Base-by-base conservation (phyloP, 768 basidiomycete genomes). In the Mycena olivaceomarginata region DNA sequence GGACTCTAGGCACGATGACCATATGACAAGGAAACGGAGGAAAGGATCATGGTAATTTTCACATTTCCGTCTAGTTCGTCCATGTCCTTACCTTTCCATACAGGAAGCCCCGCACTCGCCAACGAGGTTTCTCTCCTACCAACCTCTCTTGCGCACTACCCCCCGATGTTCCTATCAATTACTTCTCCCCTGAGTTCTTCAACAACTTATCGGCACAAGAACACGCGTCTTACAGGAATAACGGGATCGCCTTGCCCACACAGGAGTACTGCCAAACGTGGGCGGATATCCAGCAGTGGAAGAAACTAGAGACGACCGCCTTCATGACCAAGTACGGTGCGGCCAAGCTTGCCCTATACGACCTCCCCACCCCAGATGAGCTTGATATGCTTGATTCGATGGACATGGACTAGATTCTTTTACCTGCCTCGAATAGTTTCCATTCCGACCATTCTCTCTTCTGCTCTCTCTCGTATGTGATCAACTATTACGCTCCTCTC, bases 111-210 rank as follows among this genome's bases (percentile, higher is more conserved):
- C 56, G 53, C 43, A 59, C 1, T 43, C 41, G 69, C 56, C 18
- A 37, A 16, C 53, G 57, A 40, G 31, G 15, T 15, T 25, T 39
- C 18, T 9, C 22, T 20, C 39, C 67, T 5, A 62, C 70, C 12
- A 9, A 13, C 12, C 22, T 71, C 9, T 71, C 70, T 37, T 18
- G 18, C 22, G 8, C 6, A 39, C 13, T 71, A 9, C 70, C 70
- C 15, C 25, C 9, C 4, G n/a, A 62, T 6, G 70, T 71, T 25
- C 70, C 74, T 7, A 69, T 76, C 59, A 60, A 76, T n/a, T 76
- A 22, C 25, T 75, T 75, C 25, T 57, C 66, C 13, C 74, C 69
- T 3, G 48, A 71, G 6, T 76, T 62, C 62, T 76, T 63, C 68
- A 76, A 76, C 67, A 10, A 40, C 25, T 10, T 76, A 16, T 25